These are phyloP conservation scores for Aspergillus sp. DNA, from an alignment of 2,329 filamentous ascomycete genomes.

Conservation along the genomic window DNA sequence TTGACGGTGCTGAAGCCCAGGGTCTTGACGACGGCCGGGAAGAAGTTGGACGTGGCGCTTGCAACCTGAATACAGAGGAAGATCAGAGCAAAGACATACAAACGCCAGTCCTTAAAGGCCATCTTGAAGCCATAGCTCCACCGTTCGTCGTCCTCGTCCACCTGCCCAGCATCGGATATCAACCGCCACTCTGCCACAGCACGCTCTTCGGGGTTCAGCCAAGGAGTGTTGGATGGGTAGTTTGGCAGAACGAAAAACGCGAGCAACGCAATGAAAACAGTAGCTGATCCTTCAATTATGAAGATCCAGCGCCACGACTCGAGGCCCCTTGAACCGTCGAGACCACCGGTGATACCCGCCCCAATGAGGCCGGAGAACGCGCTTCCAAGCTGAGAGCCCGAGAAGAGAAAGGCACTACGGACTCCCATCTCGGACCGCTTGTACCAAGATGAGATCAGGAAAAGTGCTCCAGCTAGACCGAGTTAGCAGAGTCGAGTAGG, in stretches of 20 bases:
- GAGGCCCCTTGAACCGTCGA: not conserved
- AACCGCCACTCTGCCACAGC: not conserved
- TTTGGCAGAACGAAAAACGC: not conserved
- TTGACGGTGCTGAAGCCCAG: not conserved
- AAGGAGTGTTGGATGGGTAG: not conserved
- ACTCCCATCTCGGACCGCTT: not conserved
- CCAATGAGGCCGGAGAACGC: not conserved
- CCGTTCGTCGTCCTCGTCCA: not conserved
- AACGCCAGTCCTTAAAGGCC: not conserved
- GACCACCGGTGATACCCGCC: not conserved
- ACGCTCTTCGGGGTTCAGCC: not conserved
- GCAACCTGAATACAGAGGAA: conserved; percentile 3
- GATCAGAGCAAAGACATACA: conserved; percentile 1
- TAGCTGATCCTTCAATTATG: not conserved
- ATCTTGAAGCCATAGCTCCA: conserved; percentile 4
- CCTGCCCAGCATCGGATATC: not conserved
- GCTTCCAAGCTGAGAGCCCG: not conserved
- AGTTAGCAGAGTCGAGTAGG: not conserved
- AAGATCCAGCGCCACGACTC: not conserved
- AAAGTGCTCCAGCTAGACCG: not conserved
- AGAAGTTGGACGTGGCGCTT: conserved; percentile 4
- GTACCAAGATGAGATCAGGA: conserved; percentile 2
- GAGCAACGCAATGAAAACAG: not conserved
- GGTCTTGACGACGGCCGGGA: conserved; percentile 1
- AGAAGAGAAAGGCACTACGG: not conserved